Evolutionary conservation across 148 eudicot genomes (phyloP).

Genomic region (Rhododendron henanense): DNA sequence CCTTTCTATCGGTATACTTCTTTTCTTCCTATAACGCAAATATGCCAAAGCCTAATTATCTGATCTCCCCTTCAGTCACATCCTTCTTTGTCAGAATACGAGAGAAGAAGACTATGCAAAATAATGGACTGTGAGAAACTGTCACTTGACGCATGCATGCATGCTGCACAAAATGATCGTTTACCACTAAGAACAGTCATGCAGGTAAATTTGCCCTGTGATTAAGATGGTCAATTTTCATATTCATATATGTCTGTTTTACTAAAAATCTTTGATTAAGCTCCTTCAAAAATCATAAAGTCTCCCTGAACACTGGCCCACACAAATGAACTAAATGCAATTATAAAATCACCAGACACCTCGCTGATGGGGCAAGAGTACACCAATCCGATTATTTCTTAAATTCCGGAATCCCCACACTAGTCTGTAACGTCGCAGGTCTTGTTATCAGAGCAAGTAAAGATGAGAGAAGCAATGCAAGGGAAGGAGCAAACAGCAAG

Average conservation of each 20-base stretch:
- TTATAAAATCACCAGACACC: neutral
- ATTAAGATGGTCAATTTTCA: neutral
- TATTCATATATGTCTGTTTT: neutral
- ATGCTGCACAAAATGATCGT: constrained; percentile 79
- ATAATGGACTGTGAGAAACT: constrained; percentile 60
- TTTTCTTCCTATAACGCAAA: neutral
- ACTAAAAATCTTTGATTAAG: neutral
- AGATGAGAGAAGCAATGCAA: constrained; percentile 52
- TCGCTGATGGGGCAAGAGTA: neutral
- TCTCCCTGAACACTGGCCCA: neutral
- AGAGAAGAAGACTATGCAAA: constrained; percentile 60
- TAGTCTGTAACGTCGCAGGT: constrained; percentile 35
- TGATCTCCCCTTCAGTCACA: constrained; percentile 45
- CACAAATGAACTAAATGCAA: neutral
- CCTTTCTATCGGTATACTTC: neutral
- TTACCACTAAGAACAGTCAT: constrained; percentile 59
- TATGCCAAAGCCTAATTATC: constrained; percentile 9
- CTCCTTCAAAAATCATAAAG: neutral
- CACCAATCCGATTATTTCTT: neutral
- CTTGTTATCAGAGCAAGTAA: constrained; percentile 64
- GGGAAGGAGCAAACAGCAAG: constrained; percentile 34
- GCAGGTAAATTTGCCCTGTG: constrained; percentile 41
- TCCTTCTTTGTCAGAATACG: constrained; percentile 66
- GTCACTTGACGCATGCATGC: constrained; percentile 70
- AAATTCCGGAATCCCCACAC: neutral